These are phyloP conservation scores for Ophiosphaerella korrae DNA, from an alignment of 2,329 filamentous ascomycete species.

Conservation along the genomic window DNA sequence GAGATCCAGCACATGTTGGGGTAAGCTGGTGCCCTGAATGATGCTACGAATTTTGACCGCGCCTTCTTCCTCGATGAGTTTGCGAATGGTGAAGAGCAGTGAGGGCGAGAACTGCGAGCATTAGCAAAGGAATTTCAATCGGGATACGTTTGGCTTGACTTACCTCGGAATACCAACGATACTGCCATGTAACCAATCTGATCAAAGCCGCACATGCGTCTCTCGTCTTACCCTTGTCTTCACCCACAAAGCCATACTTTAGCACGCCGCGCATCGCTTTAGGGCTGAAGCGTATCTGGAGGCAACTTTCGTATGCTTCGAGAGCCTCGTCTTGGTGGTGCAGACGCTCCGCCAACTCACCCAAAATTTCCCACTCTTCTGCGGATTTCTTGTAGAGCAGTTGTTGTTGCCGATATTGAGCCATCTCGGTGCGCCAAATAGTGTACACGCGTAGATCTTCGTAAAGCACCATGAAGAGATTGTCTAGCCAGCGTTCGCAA, in stretches of 20 bases:
- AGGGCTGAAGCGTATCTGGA: conserved; percentile 87
- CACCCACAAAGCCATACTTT: conserved; percentile 64
- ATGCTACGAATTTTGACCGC: conserved; percentile 97
- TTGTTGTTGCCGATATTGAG: conserved; percentile 89
- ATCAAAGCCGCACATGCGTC: conserved; percentile 87
- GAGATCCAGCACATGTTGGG: conserved; percentile 89
- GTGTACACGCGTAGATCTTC: conserved; percentile 98
- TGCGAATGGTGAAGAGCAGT: conserved; percentile 83
- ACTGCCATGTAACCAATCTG: conserved; percentile 94
- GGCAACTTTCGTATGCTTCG: conserved; percentile 89
- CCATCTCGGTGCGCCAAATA: conserved; percentile 98
- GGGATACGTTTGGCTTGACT: not conserved
- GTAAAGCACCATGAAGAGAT: conserved; percentile 98
- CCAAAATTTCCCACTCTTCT: conserved; percentile 97
- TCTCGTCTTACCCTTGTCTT: conserved; percentile 76
- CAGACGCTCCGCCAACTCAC: conserved; percentile 86
- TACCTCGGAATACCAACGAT: conserved; percentile 97
- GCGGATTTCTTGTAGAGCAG: conserved; percentile 96
- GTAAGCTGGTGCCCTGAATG: conserved; percentile 91
- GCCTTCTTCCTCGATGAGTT: conserved; percentile 95
- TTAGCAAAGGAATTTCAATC: conserved; percentile 1
- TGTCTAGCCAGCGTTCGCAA: conserved; percentile 97
- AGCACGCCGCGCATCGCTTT: conserved; percentile 89
- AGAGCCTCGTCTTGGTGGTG: conserved; percentile 91
- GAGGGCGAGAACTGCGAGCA: conserved; percentile 78